Percentiles rank a stretch among this genome's conserved stretches.
phyloP scores from a whole-genome alignment of 805 yeast species.

The Candida adriatica region DNA sequence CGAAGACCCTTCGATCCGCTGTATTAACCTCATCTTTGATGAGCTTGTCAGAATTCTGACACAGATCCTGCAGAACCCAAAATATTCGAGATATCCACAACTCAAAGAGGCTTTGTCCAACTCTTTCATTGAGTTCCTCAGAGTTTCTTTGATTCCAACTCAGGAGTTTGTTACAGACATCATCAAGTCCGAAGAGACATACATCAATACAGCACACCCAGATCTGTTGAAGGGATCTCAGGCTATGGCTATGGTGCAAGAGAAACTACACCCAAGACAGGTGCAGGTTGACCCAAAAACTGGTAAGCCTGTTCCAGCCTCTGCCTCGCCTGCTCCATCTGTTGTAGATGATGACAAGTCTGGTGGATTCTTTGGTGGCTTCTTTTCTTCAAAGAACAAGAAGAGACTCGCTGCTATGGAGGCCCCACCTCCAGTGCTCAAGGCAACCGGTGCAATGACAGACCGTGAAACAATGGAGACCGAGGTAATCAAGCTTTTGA shows the following conservation, averaged over 20 bases:
- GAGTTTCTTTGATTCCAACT: conserved; percentile 78
- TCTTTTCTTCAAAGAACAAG: conserved; percentile 86
- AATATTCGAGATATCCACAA: conserved; percentile 83
- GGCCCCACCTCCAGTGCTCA: conserved; percentile 92
- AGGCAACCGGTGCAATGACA: conserved; percentile 85
- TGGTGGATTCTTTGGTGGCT: conserved; percentile 91
- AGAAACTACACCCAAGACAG: conserved; percentile 67
- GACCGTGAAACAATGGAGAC: conserved; percentile 97
- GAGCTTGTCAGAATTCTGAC: conserved; percentile 82
- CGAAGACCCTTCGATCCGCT: conserved; percentile 87
- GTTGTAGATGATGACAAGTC: conserved; percentile 34
- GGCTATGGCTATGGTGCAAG: conserved; percentile 89
- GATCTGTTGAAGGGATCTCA: conserved; percentile 91
- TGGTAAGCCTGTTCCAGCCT: conserved; percentile 60
- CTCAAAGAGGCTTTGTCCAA: conserved; percentile 82
- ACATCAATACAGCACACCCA: conserved; percentile 96
- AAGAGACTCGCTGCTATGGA: conserved; percentile 93
- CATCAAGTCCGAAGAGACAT: conserved; percentile 81
- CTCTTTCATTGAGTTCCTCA: conserved; percentile 70
- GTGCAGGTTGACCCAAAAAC: conserved; percentile 82
- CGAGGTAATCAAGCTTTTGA: conserved; percentile 89
- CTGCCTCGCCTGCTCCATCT: conserved; percentile 26
- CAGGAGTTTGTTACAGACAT: conserved; percentile 79
- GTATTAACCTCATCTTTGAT: conserved; percentile 87
- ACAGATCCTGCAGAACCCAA: conserved; percentile 75